Percentiles rank a stretch among this genome's conserved stretches.
These are phyloP conservation scores for Stemphylium beticola DNA, from an alignment of 2,329 filamentous ascomycete genomes.

Conservation along the genomic window DNA sequence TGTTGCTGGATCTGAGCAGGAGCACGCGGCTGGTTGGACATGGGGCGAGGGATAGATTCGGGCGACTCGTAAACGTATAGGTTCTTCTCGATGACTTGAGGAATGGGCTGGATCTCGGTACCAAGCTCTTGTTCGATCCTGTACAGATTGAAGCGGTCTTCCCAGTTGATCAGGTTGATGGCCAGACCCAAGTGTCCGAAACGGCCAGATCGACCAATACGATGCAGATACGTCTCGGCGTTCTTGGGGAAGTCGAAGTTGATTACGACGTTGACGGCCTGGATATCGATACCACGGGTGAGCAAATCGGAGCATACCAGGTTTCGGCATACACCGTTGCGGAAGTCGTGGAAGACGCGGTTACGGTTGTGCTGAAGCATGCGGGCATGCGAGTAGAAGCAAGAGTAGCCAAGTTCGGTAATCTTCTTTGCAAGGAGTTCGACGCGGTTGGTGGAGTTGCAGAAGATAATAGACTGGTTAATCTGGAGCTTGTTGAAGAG, in stretches of 20 bases:
- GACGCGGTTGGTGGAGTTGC: slow-evolving; percentile 98
- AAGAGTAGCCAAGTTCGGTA: slow-evolving; percentile 97
- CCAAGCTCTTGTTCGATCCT: slow-evolving; percentile 97
- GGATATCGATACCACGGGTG: slow-evolving; percentile 98
- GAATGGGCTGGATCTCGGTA: slow-evolving; percentile 97
- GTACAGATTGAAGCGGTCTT: slow-evolving; percentile 98
- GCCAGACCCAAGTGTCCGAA: slow-evolving; percentile 97
- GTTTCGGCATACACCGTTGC: slow-evolving; percentile 96
- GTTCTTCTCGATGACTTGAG: slow-evolving; percentile 91
- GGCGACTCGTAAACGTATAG: slow-evolving; percentile 98
- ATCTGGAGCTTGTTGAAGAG: slow-evolving; percentile 99
- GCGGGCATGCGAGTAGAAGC: slow-evolving; percentile 98
- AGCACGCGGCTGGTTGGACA: slow-evolving; percentile 58
- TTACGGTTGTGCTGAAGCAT: slow-evolving; percentile 98
- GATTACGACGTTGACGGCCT: slow-evolving; percentile 99
- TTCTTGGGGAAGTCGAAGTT: slow-evolving; percentile 99
- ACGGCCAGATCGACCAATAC: slow-evolving; percentile 95
- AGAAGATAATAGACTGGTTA: slow-evolving; percentile 99
- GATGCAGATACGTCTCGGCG: slow-evolving; percentile 96
- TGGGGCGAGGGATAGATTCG: slow-evolving; percentile 88
- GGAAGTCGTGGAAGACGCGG: slow-evolving; percentile 98
- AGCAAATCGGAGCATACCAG: slow-evolving; percentile 97
- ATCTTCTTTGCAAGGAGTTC: slow-evolving; percentile 99
- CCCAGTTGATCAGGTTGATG: slow-evolving; percentile 99
- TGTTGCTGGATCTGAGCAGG: slow-evolving; percentile 37